A percentile compares a stretch with the other conserved stretches of the same genome.
Conservation (phyloP, 768 basidiomycete genomes). For the Krasilnikovozyma curviuscula region DNA sequence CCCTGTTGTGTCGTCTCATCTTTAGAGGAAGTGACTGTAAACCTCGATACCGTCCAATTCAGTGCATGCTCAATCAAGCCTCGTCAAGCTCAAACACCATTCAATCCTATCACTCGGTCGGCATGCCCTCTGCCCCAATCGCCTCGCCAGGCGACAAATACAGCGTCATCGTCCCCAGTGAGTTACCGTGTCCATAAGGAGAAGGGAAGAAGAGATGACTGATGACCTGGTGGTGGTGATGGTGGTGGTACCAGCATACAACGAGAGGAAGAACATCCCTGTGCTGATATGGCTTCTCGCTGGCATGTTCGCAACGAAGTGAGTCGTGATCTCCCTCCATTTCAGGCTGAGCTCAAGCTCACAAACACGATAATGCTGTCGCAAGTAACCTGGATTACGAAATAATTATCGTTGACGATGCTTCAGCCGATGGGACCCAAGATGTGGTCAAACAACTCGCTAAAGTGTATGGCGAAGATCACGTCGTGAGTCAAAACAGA, state of each 20-base stretch:
- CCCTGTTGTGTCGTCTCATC: too few species aligned
- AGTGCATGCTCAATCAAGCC: too few species aligned
- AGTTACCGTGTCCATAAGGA: neutral
- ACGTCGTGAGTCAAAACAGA: slow-evolving; percentile 37
- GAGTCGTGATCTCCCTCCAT: slow-evolving; percentile 18
- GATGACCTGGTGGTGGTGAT: neutral
- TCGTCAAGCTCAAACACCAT: too few species aligned
- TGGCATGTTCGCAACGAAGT: slow-evolving; percentile 58
- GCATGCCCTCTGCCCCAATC: slow-evolving; percentile 11
- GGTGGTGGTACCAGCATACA: slow-evolving; percentile 36
- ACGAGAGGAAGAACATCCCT: slow-evolving; percentile 79
- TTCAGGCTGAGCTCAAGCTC: neutral
- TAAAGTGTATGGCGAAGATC: slow-evolving; percentile 62
- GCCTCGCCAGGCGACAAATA: slow-evolving; percentile 36
- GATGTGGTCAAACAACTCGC: slow-evolving; percentile 65
- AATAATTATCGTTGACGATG: slow-evolving; percentile 77
- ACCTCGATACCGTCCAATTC: too few species aligned
- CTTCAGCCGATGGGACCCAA: slow-evolving; percentile 80
- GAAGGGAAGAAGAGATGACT: too few species aligned
- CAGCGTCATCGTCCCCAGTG: slow-evolving; percentile 67
- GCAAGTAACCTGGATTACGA: slow-evolving; percentile 60
- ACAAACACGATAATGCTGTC: neutral
- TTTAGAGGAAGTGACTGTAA: too few species aligned
- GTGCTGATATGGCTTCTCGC: slow-evolving; percentile 72
- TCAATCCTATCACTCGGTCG: slow-evolving; percentile 63